Evolutionary conservation across 108 stramenopile genomes (phyloP).

Genomic region (Mayamaea pseudoterrestris): DNA sequence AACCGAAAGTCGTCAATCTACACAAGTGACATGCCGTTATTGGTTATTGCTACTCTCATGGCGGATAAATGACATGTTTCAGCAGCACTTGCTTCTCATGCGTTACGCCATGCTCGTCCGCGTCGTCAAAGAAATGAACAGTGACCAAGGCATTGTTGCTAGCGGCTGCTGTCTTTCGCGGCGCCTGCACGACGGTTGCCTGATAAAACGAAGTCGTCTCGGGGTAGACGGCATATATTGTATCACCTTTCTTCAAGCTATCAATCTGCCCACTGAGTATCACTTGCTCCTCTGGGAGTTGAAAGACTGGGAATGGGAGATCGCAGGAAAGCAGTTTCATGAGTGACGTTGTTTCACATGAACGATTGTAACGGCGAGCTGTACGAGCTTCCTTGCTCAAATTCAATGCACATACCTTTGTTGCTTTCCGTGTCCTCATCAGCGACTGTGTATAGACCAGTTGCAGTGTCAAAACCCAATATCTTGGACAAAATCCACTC

Average conservation of each 20-base stretch:
- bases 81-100: constrained; percentile 66
- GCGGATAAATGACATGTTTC: constrained; percentile 65
- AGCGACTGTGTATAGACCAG: constrained; percentile 50
- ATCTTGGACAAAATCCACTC: constrained; percentile 87
- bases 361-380: too few relatives aligned
- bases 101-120: constrained; percentile 63
- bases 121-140: constrained; percentile 73
- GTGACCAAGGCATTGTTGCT: constrained; percentile 39
- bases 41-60: constrained; percentile 15
- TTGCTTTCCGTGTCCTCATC: constrained; percentile 77
- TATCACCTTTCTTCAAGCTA: constrained; percentile 35
- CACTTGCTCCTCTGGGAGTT: constrained; percentile 54
- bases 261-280: constrained; percentile 30
- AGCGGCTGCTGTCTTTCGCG: constrained; percentile 21
- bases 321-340: background rate
- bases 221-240: constrained; percentile 72
- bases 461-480: constrained; percentile 42
- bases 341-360: too few relatives aligned
- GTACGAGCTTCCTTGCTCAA: background rate
- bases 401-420: constrained; percentile 24
- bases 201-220: constrained; percentile 82
- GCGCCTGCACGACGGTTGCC: constrained; percentile 47
- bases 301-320: constrained; percentile 25
- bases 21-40: too few relatives aligned
- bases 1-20: too few relatives aligned